phyloP scores from a whole-genome alignment of 805 yeast species.

The Candida koratica region DNA sequence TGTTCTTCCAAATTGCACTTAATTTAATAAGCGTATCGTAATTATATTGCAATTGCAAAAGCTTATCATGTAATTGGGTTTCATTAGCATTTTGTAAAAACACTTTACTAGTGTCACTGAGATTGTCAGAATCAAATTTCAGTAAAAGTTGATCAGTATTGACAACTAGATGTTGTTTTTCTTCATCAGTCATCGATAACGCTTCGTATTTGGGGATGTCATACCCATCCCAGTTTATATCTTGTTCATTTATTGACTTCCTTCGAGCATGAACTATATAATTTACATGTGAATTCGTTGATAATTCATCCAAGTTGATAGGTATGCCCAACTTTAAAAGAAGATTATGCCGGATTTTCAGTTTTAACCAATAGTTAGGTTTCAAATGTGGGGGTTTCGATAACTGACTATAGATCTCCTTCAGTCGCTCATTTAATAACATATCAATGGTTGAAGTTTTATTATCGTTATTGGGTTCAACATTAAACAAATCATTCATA shows the following conservation, averaged over 20 bases:
- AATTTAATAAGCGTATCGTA: conserved; percentile 24
- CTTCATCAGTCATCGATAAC: conserved; percentile 27
- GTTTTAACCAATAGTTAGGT: conserved; percentile 67
- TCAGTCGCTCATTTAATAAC: conserved; percentile 32
- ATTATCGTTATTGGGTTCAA: neutral
- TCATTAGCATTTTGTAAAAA: conserved; percentile 21
- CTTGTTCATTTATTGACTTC: conserved; percentile 25
- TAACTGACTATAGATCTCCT: conserved; percentile 44
- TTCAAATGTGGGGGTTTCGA: conserved; percentile 45
- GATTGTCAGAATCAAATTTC: conserved; percentile 30
- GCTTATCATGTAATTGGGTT: conserved; percentile 29
- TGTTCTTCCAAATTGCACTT: conserved; percentile 49
- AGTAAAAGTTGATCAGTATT: conserved; percentile 26
- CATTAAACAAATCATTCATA: conserved; percentile 13
- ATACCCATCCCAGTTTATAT: conserved; percentile 34
- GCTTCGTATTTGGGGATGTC: conserved; percentile 33
- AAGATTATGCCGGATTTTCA: conserved; percentile 60
- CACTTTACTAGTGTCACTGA: conserved; percentile 28
- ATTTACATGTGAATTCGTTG: conserved; percentile 3
- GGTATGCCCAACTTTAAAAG: conserved; percentile 69
- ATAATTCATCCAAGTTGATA: conserved; percentile 58
- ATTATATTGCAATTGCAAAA: conserved; percentile 29
- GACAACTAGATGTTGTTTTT: conserved; percentile 22
- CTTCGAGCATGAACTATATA: conserved; percentile 13
- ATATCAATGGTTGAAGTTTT: neutral